Base-by-base conservation (phyloP, 805 yeast species). In the Metschnikowia peoriensis region DNA sequence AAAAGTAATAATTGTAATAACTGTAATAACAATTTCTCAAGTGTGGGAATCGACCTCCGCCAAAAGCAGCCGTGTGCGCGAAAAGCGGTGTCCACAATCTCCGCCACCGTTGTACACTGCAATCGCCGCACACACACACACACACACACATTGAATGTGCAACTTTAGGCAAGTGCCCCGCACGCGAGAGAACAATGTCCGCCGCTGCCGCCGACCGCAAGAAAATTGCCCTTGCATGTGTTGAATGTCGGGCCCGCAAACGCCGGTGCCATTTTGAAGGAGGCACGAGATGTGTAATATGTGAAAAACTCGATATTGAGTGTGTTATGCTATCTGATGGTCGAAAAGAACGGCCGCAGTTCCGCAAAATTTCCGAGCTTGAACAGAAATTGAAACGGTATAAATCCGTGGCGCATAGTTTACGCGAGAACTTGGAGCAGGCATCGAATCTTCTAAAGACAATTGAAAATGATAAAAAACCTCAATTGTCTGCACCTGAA, bases 291-390 rank as follows among this genome's bases (percentile, higher is more conserved):
- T 56, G 59, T 46, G 47, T 29, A n/a, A 28, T 44, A 12, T 56
- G 59, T 32, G 39, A 14, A 38, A 46, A 49, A 37, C 51, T 40
- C 28, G 27, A 47, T 28, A 38, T 47, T 35, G 47, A 49, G 37
- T 56, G 59, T 27, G 51, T 49, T 38, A 17, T 39, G 16, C 42
- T 38, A 7, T 28, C 40, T 10, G 59, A 56, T 28, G 50, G 51
- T 28, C 38, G 59, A 28, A 54, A 52, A 29, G 52, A 56, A 9
- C 56, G 58, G 43, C 51, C 45, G 34, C 53, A 52, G 35, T 27
- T 15, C 47, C 44, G 46, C 27, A 45, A 43, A 34, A 37, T 54
- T 14, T 38, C 28, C 6, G 49, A 43, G 4, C 41, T 56, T 22
- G 55, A 54, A 28, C 34, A 43, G 6, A 46, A 44, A 16, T 37